Percentiles rank a stretch among this genome's conserved stretches.
These are phyloP conservation scores for Dothistroma septosporum DNA, from an alignment of 2,329 filamentous ascomycete genomes.

Conservation along the genomic window DNA sequence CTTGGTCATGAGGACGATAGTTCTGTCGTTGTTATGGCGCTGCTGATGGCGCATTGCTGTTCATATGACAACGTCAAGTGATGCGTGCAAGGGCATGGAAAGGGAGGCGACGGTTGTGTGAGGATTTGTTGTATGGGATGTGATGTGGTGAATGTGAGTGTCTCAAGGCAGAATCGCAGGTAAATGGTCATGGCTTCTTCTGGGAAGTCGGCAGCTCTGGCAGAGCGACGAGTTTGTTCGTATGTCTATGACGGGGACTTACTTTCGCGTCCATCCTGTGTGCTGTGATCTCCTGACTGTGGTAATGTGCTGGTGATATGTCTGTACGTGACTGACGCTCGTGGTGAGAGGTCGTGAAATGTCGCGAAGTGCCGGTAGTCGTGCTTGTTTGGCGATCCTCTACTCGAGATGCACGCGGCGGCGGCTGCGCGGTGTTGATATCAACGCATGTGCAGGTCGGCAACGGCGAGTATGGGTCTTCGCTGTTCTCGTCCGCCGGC, in stretches of 20 bases:
- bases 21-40: neutral
- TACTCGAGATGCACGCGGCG: constrained; percentile 3
- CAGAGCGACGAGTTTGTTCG: constrained; percentile 2
- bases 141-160: neutral
- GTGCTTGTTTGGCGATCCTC: constrained; percentile 1
- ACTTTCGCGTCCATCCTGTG: constrained; percentile 46
- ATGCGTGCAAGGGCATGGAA: neutral
- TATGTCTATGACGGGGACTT: constrained; percentile 16
- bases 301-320: neutral
- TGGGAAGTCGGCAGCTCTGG: constrained; percentile 5
- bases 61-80: neutral
- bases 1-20: constrained; percentile 14
- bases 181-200: neutral
- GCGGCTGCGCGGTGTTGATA: neutral
- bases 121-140: neutral
- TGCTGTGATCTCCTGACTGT: neutral
- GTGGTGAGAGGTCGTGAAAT: neutral
- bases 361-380: neutral
- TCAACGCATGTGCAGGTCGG: neutral
- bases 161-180: neutral
- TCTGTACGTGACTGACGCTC: constrained; percentile 4
- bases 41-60: neutral
- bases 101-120: neutral
- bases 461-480: neutral
- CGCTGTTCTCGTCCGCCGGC: constrained; percentile 2